Conservation (phyloP, 208 protist species). For the Porcisia hertigi region DNA sequence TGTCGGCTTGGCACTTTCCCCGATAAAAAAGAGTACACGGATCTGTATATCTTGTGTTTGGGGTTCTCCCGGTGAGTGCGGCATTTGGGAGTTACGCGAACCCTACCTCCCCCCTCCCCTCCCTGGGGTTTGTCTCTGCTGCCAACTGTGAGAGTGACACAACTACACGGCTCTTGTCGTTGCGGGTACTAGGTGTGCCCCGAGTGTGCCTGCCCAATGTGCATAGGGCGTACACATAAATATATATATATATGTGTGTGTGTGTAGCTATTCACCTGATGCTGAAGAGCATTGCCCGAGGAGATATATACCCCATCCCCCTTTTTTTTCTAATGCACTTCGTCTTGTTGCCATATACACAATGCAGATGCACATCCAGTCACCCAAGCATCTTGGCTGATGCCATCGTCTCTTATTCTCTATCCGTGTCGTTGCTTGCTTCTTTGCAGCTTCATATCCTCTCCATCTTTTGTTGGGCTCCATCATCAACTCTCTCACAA, state of each 20-base stretch:
- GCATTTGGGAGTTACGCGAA: too few relatives aligned
- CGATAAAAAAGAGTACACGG: too few relatives aligned
- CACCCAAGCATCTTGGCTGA: not conserved
- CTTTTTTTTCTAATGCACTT: not conserved
- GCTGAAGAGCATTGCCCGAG: not conserved
- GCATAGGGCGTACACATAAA: not conserved
- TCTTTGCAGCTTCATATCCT: slow-evolving; percentile 1
- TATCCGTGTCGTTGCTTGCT: not conserved
- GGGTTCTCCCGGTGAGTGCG: too few relatives aligned
- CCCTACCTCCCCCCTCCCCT: too few relatives aligned
- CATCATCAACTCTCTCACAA: not conserved
- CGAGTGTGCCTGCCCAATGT: too few relatives aligned
- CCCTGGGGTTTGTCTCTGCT: too few relatives aligned
- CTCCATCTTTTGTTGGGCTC: not conserved
- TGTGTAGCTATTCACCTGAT: not conserved
- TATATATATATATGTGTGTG: not conserved
- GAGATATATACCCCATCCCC: not conserved
- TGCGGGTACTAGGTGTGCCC: too few relatives aligned
- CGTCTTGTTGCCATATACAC: not conserved
- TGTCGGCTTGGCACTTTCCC: too few relatives aligned
- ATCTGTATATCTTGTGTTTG: not conserved
- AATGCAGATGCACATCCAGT: not conserved
- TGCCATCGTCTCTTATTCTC: not conserved
- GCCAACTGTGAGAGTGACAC: too few relatives aligned
- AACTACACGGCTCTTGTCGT: too few relatives aligned